Conservation (phyloP, 257 asterid genomes). For the Lithospermum erythrorhizon region DNA sequence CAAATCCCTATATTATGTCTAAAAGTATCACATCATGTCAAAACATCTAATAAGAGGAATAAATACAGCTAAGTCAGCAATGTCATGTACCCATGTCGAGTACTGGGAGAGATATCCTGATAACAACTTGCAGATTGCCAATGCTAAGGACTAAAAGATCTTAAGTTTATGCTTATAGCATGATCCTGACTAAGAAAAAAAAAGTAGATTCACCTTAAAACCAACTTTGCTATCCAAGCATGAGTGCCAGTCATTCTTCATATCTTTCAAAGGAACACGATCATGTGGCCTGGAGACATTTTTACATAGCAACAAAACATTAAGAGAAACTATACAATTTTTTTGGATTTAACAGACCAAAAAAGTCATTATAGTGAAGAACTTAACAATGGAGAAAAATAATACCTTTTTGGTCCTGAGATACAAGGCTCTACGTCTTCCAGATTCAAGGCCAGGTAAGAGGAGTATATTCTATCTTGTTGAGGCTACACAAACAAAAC, state of each 20-base stretch:
- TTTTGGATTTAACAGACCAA: neutral
- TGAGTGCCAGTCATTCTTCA: conserved; percentile 85
- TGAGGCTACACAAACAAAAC: conserved; percentile 41
- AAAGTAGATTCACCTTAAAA: conserved; percentile 45
- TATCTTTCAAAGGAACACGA: conserved; percentile 65
- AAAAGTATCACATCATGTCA: neutral
- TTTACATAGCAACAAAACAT: neutral
- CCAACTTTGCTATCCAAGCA: conserved; percentile 77
- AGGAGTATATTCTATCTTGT: conserved; percentile 63
- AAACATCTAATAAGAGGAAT: neutral
- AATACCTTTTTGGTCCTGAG: conserved; percentile 89
- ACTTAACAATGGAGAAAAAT: neutral
- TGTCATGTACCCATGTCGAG: neutral
- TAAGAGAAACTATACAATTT: neutral
- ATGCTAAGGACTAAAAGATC: neutral
- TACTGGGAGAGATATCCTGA: neutral
- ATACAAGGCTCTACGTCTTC: conserved; percentile 67
- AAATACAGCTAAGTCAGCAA: too few relatives aligned
- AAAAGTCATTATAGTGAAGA: conserved; percentile 1
- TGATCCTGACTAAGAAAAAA: neutral
- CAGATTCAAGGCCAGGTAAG: conserved; percentile 63
- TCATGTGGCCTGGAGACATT: conserved; percentile 67
- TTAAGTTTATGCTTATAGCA: neutral
- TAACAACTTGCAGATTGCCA: neutral
- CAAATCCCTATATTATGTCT: conserved; percentile 50